Evolutionary conservation across 2,329 filamentous ascomycete genomes (phyloP), one percentile per base, ranked within the genome.

Genomic region (Fusarium sp.): DNA sequence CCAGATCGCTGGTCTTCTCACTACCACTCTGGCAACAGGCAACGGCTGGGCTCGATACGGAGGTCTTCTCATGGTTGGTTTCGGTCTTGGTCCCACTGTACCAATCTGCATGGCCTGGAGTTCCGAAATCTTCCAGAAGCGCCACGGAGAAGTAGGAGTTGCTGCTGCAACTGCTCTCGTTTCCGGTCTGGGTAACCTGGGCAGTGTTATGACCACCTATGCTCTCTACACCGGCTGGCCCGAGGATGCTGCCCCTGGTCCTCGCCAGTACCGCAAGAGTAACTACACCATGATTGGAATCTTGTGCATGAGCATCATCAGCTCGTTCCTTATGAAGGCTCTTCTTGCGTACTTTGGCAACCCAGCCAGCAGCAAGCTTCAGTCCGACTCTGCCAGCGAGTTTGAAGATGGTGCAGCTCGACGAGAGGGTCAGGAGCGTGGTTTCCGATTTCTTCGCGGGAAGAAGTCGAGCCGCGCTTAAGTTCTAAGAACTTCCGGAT

Each of bases 31-130:
- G 78, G 91, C 92, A 8, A 86, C 85, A 7, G 76, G 82, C 38
- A 89, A 90, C 73, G 89, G 91, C 40, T 97, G 94, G 93, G 90
- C 92, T 3, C 89, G 94, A 44, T 97, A 97, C 77, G 93, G 92
- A 49, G 94, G 94, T 6, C 87, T 97, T n/a, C 83, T 97, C 53
- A 91, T 97, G 82, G 91, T 97, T 38, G 94, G 94, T 7, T 97
- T 97, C 75, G 94, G 94, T 0, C 89, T 97, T 3, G 94, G 94
- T 2, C 94, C 94, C 6, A 97, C 94, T 0, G 94, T 97, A 2
- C 94, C 94, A 13, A 95, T 95, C 76, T 95, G 92, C 79, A 97
- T 97, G 94, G 91, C 94, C 38, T 97, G 94, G 94, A 94, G 92
- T 32, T 93, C 90, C 68, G 92, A 97, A 80, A 91, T 97, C 76